Evolutionary conservation across 2,329 filamentous ascomycete genomes (phyloP).

Genomic region (Neurospora sp.): DNA sequence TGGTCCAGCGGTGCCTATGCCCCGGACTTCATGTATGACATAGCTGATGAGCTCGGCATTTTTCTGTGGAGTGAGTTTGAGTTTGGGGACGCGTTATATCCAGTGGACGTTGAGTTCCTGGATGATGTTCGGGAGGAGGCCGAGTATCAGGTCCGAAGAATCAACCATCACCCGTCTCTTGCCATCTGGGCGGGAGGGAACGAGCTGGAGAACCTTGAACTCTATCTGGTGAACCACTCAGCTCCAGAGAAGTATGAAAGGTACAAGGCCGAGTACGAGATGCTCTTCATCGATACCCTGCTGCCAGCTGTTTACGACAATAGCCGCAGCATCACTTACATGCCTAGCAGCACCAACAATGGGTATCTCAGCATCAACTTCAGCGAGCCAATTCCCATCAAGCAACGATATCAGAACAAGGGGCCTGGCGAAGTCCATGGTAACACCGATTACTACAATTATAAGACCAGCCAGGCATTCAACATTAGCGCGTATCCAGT

Average conservation of each 20-base stretch:
- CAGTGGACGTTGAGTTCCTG: slow-evolving; percentile 41
- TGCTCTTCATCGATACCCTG: slow-evolving; percentile 45
- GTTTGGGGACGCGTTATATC: slow-evolving; percentile 51
- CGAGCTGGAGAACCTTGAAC: slow-evolving; percentile 48
- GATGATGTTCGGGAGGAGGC: slow-evolving; percentile 47
- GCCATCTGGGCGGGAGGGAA: slow-evolving; percentile 48
- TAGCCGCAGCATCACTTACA: slow-evolving; percentile 49
- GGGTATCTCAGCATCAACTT: slow-evolving; percentile 47
- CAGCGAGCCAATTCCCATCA: slow-evolving; percentile 40
- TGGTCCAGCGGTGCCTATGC: slow-evolving; percentile 52
- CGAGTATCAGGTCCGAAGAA: slow-evolving; percentile 48
- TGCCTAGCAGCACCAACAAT: slow-evolving; percentile 49
- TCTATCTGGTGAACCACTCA: slow-evolving; percentile 27
- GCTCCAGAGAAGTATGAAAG: slow-evolving; percentile 32
- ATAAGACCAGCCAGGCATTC: slow-evolving; percentile 41
- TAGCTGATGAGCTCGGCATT: slow-evolving; percentile 51
- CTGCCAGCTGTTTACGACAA: slow-evolving; percentile 48
- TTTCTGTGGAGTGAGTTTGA: slow-evolving; percentile 56
- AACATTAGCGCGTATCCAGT: slow-evolving; percentile 45
- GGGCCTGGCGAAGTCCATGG: slow-evolving; percentile 45
- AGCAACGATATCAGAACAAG: slow-evolving; percentile 45
- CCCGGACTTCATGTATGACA: slow-evolving; percentile 53
- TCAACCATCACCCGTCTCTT: slow-evolving; percentile 50
- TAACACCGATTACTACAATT: slow-evolving; percentile 53
- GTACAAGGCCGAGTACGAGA: slow-evolving; percentile 44